Conservation (phyloP, 2,329 filamentous ascomycete species). For the Scleromitrula shiraiana region DNA sequence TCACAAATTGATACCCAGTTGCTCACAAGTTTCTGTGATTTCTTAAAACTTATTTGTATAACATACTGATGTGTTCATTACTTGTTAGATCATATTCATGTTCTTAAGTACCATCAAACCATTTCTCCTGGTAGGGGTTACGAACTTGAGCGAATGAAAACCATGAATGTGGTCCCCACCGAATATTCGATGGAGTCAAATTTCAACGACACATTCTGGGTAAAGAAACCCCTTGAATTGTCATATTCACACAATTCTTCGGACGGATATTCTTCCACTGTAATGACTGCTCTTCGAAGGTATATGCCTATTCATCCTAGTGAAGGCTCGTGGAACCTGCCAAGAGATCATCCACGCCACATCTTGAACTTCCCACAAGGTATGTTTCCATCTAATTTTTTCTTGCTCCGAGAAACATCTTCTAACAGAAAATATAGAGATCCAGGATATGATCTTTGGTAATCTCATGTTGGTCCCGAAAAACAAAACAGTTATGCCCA, state of each 20-base stretch:
- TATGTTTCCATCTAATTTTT: too few relatives aligned
- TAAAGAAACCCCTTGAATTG: too few relatives aligned
- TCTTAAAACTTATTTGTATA: too few relatives aligned
- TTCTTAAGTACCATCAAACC: not conserved
- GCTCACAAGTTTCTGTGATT: too few relatives aligned
- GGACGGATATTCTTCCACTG: too few relatives aligned
- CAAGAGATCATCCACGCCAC: not conserved
- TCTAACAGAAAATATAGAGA: not conserved
- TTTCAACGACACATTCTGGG: not conserved
- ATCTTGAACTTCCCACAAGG: not conserved
- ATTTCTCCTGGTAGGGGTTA: not conserved
- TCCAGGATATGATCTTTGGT: not conserved
- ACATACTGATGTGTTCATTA: not conserved
- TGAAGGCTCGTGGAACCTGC: not conserved
- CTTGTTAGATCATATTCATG: too few relatives aligned
- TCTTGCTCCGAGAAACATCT: too few relatives aligned
- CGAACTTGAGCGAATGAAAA: not conserved
- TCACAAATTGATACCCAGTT: too few relatives aligned
- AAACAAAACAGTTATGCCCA: too few relatives aligned
- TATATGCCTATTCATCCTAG: not conserved
- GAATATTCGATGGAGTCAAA: not conserved
- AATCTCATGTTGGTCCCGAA: too few relatives aligned
- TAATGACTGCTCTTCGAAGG: not conserved
- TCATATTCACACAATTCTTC: too few relatives aligned
- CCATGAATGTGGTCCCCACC: not conserved